Conservation (phyloP, 805 yeast species). For the Metschnikowia matae region DNA sequence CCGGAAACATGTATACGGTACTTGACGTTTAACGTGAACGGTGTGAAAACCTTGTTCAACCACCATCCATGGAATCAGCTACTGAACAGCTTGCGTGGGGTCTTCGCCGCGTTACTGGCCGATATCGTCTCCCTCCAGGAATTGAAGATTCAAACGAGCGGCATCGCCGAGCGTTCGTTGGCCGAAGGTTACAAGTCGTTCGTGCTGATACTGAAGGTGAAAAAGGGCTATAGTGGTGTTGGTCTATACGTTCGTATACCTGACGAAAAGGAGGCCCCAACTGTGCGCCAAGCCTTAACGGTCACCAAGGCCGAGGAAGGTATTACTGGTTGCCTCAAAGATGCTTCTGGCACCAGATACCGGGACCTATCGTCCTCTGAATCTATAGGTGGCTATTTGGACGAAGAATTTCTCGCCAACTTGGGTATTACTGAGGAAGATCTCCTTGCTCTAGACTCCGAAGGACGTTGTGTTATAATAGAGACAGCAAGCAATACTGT, state of each 20-base stretch:
- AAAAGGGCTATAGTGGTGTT: slow-evolving; percentile 90
- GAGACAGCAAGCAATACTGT: slow-evolving; percentile 66
- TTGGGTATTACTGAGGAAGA: slow-evolving; percentile 18
- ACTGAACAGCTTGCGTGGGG: slow-evolving; percentile 32
- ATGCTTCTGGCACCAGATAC: slow-evolving; percentile 7
- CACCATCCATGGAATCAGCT: slow-evolving; percentile 77
- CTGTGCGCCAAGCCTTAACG: slow-evolving; percentile 34
- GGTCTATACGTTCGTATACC: slow-evolving; percentile 70
- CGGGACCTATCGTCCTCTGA: slow-evolving; percentile 9
- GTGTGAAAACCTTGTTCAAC: slow-evolving; percentile 71
- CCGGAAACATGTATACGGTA: slow-evolving; percentile 34
- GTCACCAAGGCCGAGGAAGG: slow-evolving; percentile 88
- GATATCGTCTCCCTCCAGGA: slow-evolving; percentile 89
- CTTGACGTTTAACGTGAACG: slow-evolving; percentile 80
- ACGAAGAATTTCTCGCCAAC: slow-evolving; percentile 29
- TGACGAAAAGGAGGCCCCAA: slow-evolving; percentile 37
- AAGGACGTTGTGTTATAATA: slow-evolving; percentile 76
- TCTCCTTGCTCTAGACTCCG: slow-evolving; percentile 51
- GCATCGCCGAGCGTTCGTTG: slow-evolving; percentile 39
- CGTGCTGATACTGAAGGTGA: slow-evolving; percentile 60
- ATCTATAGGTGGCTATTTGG: slow-evolving; percentile 72
- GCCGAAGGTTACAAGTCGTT: slow-evolving; percentile 59
- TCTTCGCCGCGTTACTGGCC: slow-evolving; percentile 54
- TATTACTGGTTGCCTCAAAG: slow-evolving; percentile 59
- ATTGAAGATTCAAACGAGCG: slow-evolving; percentile 49